Base-by-base conservation (phyloP, 257 asterid species). In the Perilla frutescens region DNA sequence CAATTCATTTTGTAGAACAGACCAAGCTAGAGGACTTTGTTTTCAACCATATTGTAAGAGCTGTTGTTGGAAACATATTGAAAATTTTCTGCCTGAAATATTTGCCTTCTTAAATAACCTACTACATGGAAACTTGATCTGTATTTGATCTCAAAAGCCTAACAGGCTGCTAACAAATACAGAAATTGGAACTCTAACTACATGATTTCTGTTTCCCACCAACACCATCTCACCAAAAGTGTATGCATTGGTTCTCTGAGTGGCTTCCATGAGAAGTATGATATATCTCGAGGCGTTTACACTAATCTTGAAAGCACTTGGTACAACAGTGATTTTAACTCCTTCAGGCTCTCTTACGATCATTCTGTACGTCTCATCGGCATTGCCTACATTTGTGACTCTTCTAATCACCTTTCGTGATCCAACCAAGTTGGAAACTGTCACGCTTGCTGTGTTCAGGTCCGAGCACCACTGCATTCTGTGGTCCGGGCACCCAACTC, bases 361-460 rank as follows among this genome's bases (percentile, higher is more conserved):
- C 31, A 87, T 86, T 36, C 62, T 80, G 61, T 90, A 88, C 77
- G 53, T 86, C 82, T 90, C 90, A 34, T 82, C 82, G 2, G 15
- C 76, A 13, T 60, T 82, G 0, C 85, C 94, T 0, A 86, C 94
- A 44, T 86, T 88, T 0, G 86, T 88, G 31, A 88, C 94, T 71
- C 74, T 77, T 64, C 90, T 76, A 1, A 54, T 47, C 73, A 87
- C 87, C 77, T 66, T 83, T 59, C 94, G 83, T 31, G 87, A 80
- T 26, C 94, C 96, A 11, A 84, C 81, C 80, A 88, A 75, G 72
- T 85, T 85, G 0, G 96, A 87, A 39, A 88, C 77, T 1, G 90
- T 85, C 73, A 90, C 86, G 45, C 94, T 88, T 0, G 94, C 74
- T 2, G 78, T 63, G 84, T 88, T 90, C 78, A 90, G 68, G 66